Evolutionary conservation across 495 filamentous ascomycete genomes (phyloP).

Genomic region (Xylaria flabelliformis): DNA sequence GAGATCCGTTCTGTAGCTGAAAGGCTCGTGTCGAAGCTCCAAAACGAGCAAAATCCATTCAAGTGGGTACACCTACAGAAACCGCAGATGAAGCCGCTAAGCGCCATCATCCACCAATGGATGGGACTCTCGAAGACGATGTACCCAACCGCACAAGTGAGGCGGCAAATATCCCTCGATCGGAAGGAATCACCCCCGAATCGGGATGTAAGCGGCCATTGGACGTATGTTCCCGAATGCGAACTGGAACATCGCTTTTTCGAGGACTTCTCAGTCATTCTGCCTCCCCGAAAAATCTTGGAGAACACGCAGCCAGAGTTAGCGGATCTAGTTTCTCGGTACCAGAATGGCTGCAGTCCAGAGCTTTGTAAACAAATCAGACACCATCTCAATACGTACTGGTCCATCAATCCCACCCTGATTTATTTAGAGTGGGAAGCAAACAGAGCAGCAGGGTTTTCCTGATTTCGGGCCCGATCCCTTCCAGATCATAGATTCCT

Average conservation of each 20-base stretch:
- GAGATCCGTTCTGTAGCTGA: neutral
- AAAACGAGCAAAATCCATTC: slow-evolving; percentile 1
- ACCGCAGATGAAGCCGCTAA: neutral
- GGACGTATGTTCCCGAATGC: slow-evolving; percentile 16
- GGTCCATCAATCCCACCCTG: slow-evolving; percentile 44
- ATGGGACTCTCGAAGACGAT: slow-evolving; percentile 3
- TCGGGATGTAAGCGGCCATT: neutral
- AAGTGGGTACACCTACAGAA: neutral
- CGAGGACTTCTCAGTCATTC: slow-evolving; percentile 37
- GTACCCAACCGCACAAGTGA: neutral
- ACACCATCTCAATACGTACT: slow-evolving; percentile 38
- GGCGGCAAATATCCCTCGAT: slow-evolving; percentile 6
- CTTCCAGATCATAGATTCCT: neutral
- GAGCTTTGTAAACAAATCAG: slow-evolving; percentile 29
- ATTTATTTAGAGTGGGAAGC: slow-evolving; percentile 38
- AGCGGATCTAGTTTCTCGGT: slow-evolving; percentile 29
- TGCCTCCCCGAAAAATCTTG: slow-evolving; percentile 35
- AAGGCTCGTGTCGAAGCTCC: neutral
- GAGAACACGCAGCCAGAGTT: slow-evolving; percentile 34
- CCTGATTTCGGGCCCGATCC: slow-evolving; percentile 22
- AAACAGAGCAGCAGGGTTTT: slow-evolving; percentile 10
- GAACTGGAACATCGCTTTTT: slow-evolving; percentile 37
- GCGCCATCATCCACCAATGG: neutral
- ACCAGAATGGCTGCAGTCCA: slow-evolving; percentile 9
- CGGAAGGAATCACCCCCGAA: neutral